A percentile compares a stretch with the other conserved stretches of the same genome.
phyloP scores from a whole-genome alignment of 2,329 filamentous ascomycete species.

The Metarhizium humberi region DNA sequence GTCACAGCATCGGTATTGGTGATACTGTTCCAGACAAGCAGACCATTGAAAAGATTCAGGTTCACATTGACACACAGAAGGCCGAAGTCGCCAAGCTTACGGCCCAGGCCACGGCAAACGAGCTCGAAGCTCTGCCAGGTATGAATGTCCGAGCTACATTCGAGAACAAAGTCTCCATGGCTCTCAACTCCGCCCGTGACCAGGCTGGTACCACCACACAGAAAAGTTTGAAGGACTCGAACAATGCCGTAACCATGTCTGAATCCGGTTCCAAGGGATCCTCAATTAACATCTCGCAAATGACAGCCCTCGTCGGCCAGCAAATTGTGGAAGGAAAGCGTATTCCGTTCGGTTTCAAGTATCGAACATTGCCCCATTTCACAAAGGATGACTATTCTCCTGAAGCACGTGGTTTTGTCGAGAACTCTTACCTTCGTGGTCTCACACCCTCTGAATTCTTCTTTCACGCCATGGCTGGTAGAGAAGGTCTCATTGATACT shows the following conservation, averaged over 20 bases:
- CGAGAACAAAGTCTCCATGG: conserved; percentile 91
- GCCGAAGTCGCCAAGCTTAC: conserved; percentile 69
- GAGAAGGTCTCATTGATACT: conserved; percentile 98
- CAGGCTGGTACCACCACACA: conserved; percentile 89
- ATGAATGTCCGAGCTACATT: conserved; percentile 99
- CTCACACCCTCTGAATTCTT: conserved; percentile 95
- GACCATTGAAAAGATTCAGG: conserved; percentile 78
- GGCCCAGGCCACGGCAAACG: conserved; percentile 69
- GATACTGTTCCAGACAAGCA: conserved; percentile 87
- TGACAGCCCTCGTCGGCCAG: conserved; percentile 96
- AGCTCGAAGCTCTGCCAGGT: conserved; percentile 86
- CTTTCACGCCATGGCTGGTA: conserved; percentile 99
- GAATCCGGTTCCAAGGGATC: conserved; percentile 96
- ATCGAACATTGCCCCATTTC: conserved; percentile 92
- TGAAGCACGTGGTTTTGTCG: conserved; percentile 92
- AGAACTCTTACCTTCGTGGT: conserved; percentile 96
- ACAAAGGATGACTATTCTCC: conserved; percentile 99
- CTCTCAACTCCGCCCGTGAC: conserved; percentile 91
- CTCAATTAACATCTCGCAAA: conserved; percentile 98
- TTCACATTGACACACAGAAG: conserved; percentile 75
- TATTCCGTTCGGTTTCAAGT: conserved; percentile 99
- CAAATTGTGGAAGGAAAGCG: conserved; percentile 98
- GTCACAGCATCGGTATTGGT: conserved; percentile 96
- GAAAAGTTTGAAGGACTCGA: conserved; percentile 85
- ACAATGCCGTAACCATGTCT: conserved; percentile 96